Evolutionary conservation across 805 yeast genomes (phyloP).

Genomic region (Candida cerambycidarum): DNA sequence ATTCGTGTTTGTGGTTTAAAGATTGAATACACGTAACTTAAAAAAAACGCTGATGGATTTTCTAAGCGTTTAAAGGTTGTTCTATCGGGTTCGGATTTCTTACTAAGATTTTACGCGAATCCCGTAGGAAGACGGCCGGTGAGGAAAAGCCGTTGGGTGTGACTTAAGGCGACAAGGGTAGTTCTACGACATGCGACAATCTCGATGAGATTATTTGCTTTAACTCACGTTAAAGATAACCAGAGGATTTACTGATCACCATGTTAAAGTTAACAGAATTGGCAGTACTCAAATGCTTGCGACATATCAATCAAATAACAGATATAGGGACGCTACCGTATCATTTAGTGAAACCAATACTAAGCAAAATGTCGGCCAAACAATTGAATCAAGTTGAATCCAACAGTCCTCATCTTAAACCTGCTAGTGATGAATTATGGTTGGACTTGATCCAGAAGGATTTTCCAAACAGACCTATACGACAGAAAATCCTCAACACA

Average conservation of each 20-base stretch:
- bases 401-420: constrained; percentile 41
- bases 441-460: constrained; percentile 42
- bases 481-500: not conserved
- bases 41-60: too few species aligned
- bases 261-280: constrained; percentile 11
- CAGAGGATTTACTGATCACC: not conserved
- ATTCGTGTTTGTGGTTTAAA: too few species aligned
- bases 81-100: not conserved
- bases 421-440: constrained; percentile 49
- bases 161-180: not conserved
- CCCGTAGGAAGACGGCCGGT: not conserved
- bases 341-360: constrained; percentile 49
- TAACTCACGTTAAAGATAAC: too few species aligned
- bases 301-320: constrained; percentile 20
- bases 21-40: too few species aligned
- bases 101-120: not conserved
- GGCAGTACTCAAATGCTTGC: constrained; percentile 17
- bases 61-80: too few species aligned
- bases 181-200: not conserved
- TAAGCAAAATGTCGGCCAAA: constrained; percentile 44
- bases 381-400: constrained; percentile 43
- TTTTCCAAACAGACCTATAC: constrained; percentile 45
- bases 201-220: too few species aligned
- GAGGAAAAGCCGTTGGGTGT: not conserved
- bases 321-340: constrained; percentile 35